Conservation (phyloP, 2,329 filamentous ascomycete species). For the Colletotrichum filicis region DNA sequence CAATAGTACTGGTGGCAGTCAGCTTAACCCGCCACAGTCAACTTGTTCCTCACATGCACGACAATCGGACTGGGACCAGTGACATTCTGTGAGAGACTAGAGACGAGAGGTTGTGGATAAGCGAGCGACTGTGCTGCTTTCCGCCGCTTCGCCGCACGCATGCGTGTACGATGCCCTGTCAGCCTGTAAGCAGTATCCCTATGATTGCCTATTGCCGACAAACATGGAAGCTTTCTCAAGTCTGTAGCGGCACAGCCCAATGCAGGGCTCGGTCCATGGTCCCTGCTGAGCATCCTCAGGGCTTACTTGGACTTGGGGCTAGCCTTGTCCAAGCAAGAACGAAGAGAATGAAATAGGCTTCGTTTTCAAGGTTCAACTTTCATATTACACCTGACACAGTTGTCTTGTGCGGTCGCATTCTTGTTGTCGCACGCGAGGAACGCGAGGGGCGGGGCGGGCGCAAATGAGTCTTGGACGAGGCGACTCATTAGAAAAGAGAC, state of each 20-base stretch:
- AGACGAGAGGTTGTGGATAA: neutral
- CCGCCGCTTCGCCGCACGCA: slow-evolving; percentile 9
- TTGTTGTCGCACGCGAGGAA: neutral
- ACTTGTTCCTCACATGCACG: neutral
- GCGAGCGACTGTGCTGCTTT: neutral
- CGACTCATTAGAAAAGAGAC: neutral
- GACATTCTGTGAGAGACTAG: no score
- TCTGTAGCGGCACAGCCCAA: neutral
- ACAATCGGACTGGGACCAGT: neutral
- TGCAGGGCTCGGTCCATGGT: neutral
- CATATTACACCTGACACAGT: neutral
- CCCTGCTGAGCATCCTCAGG: neutral
- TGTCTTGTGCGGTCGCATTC: neutral
- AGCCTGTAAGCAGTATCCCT: neutral
- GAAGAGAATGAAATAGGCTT: neutral
- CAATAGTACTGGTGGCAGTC: neutral
- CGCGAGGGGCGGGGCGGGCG: neutral
- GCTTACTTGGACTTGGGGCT: neutral
- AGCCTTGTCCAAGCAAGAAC: neutral
- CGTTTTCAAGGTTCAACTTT: neutral
- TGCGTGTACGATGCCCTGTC: neutral
- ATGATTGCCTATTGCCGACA: neutral
- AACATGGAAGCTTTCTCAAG: neutral
- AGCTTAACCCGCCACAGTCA: neutral
- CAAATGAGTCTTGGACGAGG: neutral